Percentiles rank a stretch among this genome's conserved stretches.
Evolutionary conservation across 306 rosid genomes (phyloP).

Genomic region (Gillenia trifoliata): DNA sequence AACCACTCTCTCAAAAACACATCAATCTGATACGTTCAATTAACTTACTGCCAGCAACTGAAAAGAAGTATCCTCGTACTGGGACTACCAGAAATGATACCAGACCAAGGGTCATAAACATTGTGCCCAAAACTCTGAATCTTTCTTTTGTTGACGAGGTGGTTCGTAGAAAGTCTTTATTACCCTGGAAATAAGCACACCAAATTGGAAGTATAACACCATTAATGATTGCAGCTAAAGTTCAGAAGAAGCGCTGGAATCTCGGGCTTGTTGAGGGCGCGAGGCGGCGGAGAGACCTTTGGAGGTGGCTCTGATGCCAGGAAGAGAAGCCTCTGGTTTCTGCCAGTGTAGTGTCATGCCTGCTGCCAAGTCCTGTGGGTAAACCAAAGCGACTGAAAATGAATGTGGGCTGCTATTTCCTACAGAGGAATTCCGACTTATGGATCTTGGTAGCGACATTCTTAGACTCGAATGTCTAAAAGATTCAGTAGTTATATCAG

Average conservation of each 20-base stretch:
- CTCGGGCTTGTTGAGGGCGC: constrained; percentile 91
- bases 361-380: constrained; percentile 42
- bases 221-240: constrained; percentile 44
- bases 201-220: constrained; percentile 66
- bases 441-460: constrained; percentile 50
- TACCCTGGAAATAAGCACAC: constrained; percentile 49
- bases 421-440: constrained; percentile 59
- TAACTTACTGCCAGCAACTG: constrained; percentile 73
- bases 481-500: constrained; percentile 42
- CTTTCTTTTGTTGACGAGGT: constrained; percentile 46
- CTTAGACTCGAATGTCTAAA: constrained; percentile 55
- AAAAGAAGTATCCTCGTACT: constrained; percentile 49
- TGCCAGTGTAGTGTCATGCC: constrained; percentile 34
- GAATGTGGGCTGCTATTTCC: constrained; percentile 75
- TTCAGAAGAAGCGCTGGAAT: constrained; percentile 60
- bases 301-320: constrained; percentile 25
- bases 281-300: constrained; percentile 55
- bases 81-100: constrained; percentile 45
- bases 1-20: constrained; percentile 75
- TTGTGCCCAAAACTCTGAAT: constrained; percentile 73
- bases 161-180: constrained; percentile 69
- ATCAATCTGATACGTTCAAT: constrained; percentile 64
- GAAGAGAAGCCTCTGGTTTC: constrained; percentile 4
- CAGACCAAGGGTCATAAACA: constrained; percentile 51
- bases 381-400: constrained; percentile 70